These are phyloP conservation scores for Hemerocallis citrina DNA, from an alignment of 106 monocot species.

Conservation along the genomic window DNA sequence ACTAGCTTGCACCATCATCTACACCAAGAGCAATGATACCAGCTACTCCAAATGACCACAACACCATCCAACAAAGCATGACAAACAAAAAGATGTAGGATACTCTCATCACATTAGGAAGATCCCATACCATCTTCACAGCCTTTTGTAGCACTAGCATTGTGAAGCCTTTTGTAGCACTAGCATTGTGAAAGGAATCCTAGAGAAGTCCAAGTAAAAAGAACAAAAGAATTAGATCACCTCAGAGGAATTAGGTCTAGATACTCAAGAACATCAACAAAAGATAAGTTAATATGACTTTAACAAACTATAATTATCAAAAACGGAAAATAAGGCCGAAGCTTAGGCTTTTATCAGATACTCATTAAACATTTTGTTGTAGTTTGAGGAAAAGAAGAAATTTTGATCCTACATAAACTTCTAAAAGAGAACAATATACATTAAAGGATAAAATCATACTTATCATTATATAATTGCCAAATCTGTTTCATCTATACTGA, in stretches of 20 bases:
- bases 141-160: conserved; percentile 94
- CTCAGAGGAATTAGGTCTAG: not conserved
- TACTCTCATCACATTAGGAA: conserved; percentile 73
- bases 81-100: conserved; percentile 59
- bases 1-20: conserved; percentile 61
- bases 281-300: not conserved
- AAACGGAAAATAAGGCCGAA: too few species aligned
- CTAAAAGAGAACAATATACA: too few species aligned
- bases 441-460: too few species aligned
- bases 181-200: too few species aligned
- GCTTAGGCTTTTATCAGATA: too few species aligned
- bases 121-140: conserved; percentile 65
- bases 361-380: too few species aligned
- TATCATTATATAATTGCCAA: too few species aligned
- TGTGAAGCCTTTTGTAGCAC: too few species aligned
- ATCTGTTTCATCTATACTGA: too few species aligned
- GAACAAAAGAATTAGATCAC: not conserved
- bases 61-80: conserved; percentile 83
- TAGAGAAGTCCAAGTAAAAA: conserved; percentile 10
- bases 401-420: too few species aligned
- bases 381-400: too few species aligned
- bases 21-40: conserved; percentile 69
- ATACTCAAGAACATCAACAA: not conserved
- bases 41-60: conserved; percentile 94
- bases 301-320: too few species aligned